Percentiles rank a stretch among this genome's conserved stretches.
Evolutionary conservation across 305 asterid species (phyloP).

Genomic region (Fraxinus albicans): DNA sequence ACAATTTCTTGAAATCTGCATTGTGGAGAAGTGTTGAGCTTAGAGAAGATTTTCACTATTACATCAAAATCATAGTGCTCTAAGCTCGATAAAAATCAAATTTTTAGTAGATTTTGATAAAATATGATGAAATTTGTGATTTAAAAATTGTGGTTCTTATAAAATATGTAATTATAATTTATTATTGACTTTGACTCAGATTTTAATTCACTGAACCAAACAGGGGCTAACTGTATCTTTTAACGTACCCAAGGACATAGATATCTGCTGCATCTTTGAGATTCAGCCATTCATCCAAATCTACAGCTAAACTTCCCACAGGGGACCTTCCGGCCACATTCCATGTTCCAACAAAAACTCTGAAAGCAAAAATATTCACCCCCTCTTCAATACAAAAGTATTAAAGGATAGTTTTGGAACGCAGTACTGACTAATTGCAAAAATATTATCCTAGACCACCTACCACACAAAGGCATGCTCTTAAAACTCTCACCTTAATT

Average conservation of each 20-base stretch:
- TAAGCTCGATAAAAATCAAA: no score
- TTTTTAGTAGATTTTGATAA: not conserved
- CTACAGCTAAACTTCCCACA: slow-evolving; percentile 75
- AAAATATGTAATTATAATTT: not conserved
- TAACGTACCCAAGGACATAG: slow-evolving; percentile 80
- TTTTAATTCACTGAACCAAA: not conserved
- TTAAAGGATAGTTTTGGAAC: not conserved
- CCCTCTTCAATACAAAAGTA: not conserved
- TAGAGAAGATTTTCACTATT: not conserved
- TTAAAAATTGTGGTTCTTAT: no score
- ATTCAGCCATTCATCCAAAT: slow-evolving; percentile 86
- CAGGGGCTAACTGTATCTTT: not conserved
- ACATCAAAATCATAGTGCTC: not conserved
- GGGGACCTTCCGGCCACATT: slow-evolving; percentile 96
- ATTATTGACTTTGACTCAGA: not conserved
- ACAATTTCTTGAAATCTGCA: slow-evolving; percentile 91
- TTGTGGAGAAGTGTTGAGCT: slow-evolving; percentile 1
- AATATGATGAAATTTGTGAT: not conserved
- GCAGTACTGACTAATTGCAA: not conserved
- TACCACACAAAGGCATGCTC: not conserved
- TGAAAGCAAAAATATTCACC: slow-evolving; percentile 23
- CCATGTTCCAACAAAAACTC: slow-evolving; percentile 96
- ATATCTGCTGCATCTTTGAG: slow-evolving; percentile 78
- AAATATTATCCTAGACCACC: not conserved
- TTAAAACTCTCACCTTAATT: slow-evolving; percentile 54